Evolutionary conservation across 2,329 filamentous ascomycete species (phyloP).

Genomic region (Trematosphaeria pertusa): DNA sequence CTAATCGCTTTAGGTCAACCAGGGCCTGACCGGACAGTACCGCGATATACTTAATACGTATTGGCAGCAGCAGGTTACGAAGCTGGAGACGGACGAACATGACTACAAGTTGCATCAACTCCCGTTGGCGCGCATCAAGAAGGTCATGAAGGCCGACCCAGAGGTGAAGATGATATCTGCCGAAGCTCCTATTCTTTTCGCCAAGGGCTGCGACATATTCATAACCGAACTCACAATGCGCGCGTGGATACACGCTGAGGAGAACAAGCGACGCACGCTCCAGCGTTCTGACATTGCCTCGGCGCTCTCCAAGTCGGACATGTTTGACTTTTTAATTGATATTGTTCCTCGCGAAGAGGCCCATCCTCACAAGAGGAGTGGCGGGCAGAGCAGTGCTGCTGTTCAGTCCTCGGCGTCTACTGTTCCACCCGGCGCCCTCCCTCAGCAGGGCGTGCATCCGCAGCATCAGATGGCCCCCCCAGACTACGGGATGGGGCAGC

Average conservation of each 20-base stretch:
- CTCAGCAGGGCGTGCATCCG: slow-evolving; percentile 51
- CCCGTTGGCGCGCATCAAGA: slow-evolving; percentile 97
- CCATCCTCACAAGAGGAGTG: slow-evolving; percentile 75
- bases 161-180: slow-evolving; percentile 99
- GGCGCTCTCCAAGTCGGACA: slow-evolving; percentile 94
- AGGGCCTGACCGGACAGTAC: slow-evolving; percentile 89
- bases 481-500: slow-evolving; percentile 63
- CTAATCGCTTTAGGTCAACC: slow-evolving; percentile 74
- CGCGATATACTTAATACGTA: slow-evolving; percentile 98
- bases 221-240: slow-evolving; percentile 99
- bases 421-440: slow-evolving; percentile 41
- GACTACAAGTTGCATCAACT: slow-evolving; percentile 99
- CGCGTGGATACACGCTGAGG: slow-evolving; percentile 98
- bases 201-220: slow-evolving; percentile 98
- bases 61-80: slow-evolving; percentile 98
- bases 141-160: slow-evolving; percentile 99
- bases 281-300: slow-evolving; percentile 97
- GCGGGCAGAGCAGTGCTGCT: slow-evolving; percentile 46
- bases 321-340: slow-evolving; percentile 99
- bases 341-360: slow-evolving; percentile 97
- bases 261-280: slow-evolving; percentile 95
- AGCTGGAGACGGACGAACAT: slow-evolving; percentile 92
- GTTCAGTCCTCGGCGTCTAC: slow-evolving; percentile 51
- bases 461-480: slow-evolving; percentile 63
- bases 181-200: slow-evolving; percentile 96